Percentiles rank a stretch among this genome's conserved stretches.
These are phyloP conservation scores for Flaveria bidentis DNA, from an alignment of 129 eudicot genomes.

Conservation along the genomic window DNA sequence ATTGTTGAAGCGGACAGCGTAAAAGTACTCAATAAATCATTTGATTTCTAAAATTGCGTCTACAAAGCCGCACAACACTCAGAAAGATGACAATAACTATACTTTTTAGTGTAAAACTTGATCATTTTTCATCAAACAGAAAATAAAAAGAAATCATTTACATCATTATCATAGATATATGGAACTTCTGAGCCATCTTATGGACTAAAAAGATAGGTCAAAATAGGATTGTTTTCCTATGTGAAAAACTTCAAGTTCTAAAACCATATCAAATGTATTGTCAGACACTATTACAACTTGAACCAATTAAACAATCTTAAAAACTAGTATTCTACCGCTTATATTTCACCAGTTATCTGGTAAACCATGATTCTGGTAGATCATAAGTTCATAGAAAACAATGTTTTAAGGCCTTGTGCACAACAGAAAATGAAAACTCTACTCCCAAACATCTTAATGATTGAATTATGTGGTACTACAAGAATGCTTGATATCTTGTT, in stretches of 20 bases:
- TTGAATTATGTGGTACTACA: neutral
- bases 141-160: neutral
- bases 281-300: neutral
- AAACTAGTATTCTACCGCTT: neutral
- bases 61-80: conserved; percentile 9
- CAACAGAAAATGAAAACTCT: neutral
- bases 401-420: neutral
- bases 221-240: neutral
- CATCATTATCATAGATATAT: conserved; percentile 9
- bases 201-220: neutral
- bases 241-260: neutral
- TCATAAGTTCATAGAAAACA: neutral
- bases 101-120: neutral
- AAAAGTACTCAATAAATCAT: neutral
- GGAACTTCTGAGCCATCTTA: conserved; percentile 15
- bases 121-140: neutral
- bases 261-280: neutral
- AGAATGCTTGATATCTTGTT: neutral
- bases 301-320: neutral
- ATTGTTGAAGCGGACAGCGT: conserved; percentile 4
- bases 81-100: conserved; percentile 11
- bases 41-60: conserved; percentile 1
- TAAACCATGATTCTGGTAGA: neutral
- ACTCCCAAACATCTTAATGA: conserved; percentile 11
- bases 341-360: neutral